A percentile compares a stretch with the other conserved stretches of the same genome.
phyloP scores from a whole-genome alignment of 495 filamentous ascomycete species.

The Durotheca rogersii region DNA sequence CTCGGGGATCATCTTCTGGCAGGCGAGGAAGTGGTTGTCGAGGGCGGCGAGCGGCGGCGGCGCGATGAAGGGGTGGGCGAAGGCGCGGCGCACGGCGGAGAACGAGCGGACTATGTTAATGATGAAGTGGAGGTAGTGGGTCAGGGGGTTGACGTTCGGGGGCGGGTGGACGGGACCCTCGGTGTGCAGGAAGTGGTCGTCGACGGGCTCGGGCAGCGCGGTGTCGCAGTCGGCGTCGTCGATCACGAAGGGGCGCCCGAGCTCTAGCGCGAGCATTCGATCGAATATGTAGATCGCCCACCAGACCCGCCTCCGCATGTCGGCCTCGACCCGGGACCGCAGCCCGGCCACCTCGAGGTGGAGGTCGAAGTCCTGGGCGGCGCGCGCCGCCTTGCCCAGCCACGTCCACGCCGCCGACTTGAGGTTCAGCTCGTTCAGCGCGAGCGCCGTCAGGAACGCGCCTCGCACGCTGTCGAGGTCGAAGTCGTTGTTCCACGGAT shows the following conservation, averaged over 20 bases:
- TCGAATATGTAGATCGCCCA: constrained; percentile 94
- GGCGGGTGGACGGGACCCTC: constrained; percentile 56
- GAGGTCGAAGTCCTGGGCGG: constrained; percentile 85
- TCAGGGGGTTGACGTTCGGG: constrained; percentile 50
- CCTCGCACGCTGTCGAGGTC: constrained; percentile 75
- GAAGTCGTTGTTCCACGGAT: constrained; percentile 82
- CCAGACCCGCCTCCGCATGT: constrained; percentile 88
- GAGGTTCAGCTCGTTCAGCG: constrained; percentile 81
- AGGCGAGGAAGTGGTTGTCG: constrained; percentile 76
- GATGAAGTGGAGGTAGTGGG: constrained; percentile 69
- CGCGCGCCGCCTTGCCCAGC: constrained; percentile 80
- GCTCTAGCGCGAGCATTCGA: constrained; percentile 75
- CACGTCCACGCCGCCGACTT: constrained; percentile 89
- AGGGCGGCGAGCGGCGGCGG: constrained; percentile 71
- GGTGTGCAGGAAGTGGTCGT: constrained; percentile 77
- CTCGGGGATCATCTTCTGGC: constrained; percentile 71
- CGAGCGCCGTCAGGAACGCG: constrained; percentile 73
- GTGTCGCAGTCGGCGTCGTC: constrained; percentile 90
- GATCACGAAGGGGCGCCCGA: constrained; percentile 80
- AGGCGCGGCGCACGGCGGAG: constrained; percentile 69
- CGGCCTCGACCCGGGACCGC: constrained; percentile 64
- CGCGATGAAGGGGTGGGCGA: constrained; percentile 68
- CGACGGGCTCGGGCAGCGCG: constrained; percentile 72
- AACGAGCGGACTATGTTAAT: constrained; percentile 86
- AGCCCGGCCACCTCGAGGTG: constrained; percentile 62